Conservation (phyloP, 805 yeast genomes). For the Sungouiella thailandica region DNA sequence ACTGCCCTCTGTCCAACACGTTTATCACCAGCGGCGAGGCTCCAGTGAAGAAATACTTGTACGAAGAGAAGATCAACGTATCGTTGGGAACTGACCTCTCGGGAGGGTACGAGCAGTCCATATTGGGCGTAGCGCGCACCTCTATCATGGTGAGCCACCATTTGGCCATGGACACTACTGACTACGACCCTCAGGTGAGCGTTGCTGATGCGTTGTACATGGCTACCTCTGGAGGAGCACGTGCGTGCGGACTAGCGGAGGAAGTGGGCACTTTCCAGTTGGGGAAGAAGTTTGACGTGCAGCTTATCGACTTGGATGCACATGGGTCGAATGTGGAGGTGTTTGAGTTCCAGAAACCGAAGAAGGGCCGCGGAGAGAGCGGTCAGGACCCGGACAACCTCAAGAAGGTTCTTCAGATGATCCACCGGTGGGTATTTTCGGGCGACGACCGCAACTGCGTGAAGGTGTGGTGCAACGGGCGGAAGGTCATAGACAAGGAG, state of each 20-base stretch:
- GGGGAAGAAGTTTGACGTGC: constrained; percentile 84
- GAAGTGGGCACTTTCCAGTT: constrained; percentile 64
- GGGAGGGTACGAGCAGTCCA: constrained; percentile 40
- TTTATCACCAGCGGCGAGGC: constrained; percentile 90
- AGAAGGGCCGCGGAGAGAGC: constrained; percentile 5
- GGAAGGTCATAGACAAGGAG: constrained; percentile 46
- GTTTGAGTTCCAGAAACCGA: constrained; percentile 67
- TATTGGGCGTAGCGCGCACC: constrained; percentile 30
- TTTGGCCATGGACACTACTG: constrained; percentile 23
- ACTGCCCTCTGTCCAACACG: constrained; percentile 91
- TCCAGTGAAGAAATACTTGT: constrained; percentile 52
- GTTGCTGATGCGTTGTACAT: constrained; percentile 65
- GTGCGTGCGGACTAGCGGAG: constrained; percentile 54
- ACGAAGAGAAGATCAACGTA: constrained; percentile 65
- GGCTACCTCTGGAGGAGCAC: constrained; percentile 90
- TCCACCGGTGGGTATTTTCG: constrained; percentile 86
- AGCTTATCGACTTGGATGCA: constrained; percentile 60
- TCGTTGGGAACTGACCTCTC: constrained; percentile 51
- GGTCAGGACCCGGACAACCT: constrained; percentile 5
- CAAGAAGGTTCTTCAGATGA: constrained; percentile 46
- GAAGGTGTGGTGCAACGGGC: constrained; percentile 81
- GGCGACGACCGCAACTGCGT: constrained; percentile 91
- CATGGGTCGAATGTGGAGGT: constrained; percentile 61
- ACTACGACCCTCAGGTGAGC: constrained; percentile 5
- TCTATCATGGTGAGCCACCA: constrained; percentile 39